Evolutionary conservation across 2,329 filamentous ascomycete genomes (phyloP).

Genomic region (Aspergillus viridinutans): DNA sequence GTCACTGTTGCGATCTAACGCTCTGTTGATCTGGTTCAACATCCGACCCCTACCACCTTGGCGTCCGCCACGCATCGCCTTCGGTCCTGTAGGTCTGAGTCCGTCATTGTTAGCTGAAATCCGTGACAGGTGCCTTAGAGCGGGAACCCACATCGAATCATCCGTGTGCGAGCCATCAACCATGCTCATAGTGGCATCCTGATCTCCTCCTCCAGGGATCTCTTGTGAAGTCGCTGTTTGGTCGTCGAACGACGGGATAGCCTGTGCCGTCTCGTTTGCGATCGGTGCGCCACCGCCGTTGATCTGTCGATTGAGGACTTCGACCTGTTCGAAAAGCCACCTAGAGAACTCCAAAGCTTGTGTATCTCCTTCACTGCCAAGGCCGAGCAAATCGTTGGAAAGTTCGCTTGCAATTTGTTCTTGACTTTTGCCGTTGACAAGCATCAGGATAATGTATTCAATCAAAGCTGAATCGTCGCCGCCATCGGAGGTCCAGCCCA

Average conservation of each 20-base stretch:
- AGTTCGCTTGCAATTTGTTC: conserved; percentile 85
- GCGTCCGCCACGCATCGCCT: conserved; percentile 80
- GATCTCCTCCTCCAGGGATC: conserved; percentile 35
- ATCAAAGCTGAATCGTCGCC: conserved; percentile 78
- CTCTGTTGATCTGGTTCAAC: conserved; percentile 77
- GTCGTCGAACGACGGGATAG: conserved; percentile 32
- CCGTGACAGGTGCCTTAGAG: neutral
- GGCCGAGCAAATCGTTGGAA: conserved; percentile 76
- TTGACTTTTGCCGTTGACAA: conserved; percentile 90
- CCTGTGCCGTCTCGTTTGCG: conserved; percentile 21
- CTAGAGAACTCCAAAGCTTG: conserved; percentile 76
- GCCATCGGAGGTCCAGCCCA: conserved; percentile 82
- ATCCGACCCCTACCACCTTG: conserved; percentile 69
- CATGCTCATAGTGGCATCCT: conserved; percentile 79
- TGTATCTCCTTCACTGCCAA: conserved; percentile 71
- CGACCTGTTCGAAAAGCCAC: conserved; percentile 92
- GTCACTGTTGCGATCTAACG: conserved; percentile 71
- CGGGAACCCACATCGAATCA: conserved; percentile 37
- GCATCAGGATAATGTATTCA: conserved; percentile 96
- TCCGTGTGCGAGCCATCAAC: conserved; percentile 46
- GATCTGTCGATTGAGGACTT: conserved; percentile 59
- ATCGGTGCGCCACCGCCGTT: conserved; percentile 46
- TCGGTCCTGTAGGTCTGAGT: conserved; percentile 82
- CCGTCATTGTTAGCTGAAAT: conserved; percentile 36
- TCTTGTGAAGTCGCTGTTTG: conserved; percentile 22